Conservation (phyloP, 495 filamentous ascomycete species). For the Penicillium desertorum region DNA sequence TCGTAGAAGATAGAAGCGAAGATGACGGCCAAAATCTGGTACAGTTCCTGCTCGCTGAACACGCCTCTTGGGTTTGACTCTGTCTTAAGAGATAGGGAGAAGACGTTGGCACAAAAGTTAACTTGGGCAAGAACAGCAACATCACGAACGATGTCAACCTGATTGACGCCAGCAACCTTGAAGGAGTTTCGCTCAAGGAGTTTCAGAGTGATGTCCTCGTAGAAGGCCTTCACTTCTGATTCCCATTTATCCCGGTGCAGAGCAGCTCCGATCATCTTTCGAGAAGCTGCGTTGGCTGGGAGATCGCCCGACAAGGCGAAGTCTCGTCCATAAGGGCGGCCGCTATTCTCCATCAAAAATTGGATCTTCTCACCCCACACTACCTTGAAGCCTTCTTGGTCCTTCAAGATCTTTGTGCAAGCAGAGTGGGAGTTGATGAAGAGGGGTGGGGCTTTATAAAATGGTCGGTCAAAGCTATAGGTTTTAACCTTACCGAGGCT, state of each 20-base stretch:
- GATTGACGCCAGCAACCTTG: slow-evolving; percentile 52
- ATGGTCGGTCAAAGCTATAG: slow-evolving; percentile 54
- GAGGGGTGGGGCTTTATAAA: slow-evolving; percentile 28
- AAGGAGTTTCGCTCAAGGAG: slow-evolving; percentile 51
- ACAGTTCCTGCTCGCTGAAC: slow-evolving; percentile 59
- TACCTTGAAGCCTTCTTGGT: slow-evolving; percentile 55
- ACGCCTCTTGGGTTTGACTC: slow-evolving; percentile 57
- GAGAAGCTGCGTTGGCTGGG: slow-evolving; percentile 45
- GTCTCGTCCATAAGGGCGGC: slow-evolving; percentile 44
- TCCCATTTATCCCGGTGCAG: slow-evolving; percentile 54
- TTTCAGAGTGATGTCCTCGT: slow-evolving; percentile 51
- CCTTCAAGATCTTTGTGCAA: slow-evolving; percentile 45
- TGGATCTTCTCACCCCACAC: slow-evolving; percentile 56
- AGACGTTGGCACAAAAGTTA: slow-evolving; percentile 60
- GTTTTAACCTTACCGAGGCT: slow-evolving; percentile 44
- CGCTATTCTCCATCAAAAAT: slow-evolving; percentile 45
- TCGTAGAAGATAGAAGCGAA: slow-evolving; percentile 67
- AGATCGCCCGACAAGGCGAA: slow-evolving; percentile 58
- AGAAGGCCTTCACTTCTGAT: slow-evolving; percentile 50
- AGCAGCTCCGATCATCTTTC: slow-evolving; percentile 46
- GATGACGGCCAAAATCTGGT: slow-evolving; percentile 56
- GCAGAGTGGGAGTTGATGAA: slow-evolving; percentile 52
- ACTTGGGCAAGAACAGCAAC: slow-evolving; percentile 60
- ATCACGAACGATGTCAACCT: slow-evolving; percentile 64
- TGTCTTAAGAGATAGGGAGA: slow-evolving; percentile 62